Percentiles rank a stretch among this genome's conserved stretches.
These are phyloP conservation scores for Crithidia acanthocephali DNA, from an alignment of 208 protist species.

Conservation along the genomic window DNA sequence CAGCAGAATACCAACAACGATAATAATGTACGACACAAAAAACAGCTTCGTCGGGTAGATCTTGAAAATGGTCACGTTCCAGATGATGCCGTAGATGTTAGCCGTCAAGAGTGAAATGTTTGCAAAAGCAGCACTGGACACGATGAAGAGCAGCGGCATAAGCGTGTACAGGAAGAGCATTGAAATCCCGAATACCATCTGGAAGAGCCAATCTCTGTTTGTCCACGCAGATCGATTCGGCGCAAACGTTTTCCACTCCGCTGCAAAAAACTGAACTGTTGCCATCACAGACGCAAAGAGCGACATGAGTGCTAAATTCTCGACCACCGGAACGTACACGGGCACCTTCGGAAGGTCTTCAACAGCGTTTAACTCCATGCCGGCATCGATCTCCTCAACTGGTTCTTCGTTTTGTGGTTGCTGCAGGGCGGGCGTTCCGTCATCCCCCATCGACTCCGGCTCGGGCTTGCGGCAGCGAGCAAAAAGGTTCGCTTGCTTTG, in stretches of 20 bases:
- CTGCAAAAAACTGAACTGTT: conserved; percentile 80
- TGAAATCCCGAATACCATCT: conserved; percentile 82
- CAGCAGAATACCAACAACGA: conserved; percentile 65
- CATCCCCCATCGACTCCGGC: background rate
- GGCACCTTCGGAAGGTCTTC: conserved; percentile 51
- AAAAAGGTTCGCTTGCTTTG: conserved; percentile 24
- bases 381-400: background rate
- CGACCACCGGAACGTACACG: conserved; percentile 67
- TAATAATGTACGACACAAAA: conserved; percentile 75
- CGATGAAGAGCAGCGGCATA: conserved; percentile 73
- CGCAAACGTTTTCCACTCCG: conserved; percentile 71
- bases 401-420: conserved; percentile 1
- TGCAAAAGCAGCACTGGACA: conserved; percentile 80
- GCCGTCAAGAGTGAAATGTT: conserved; percentile 82
- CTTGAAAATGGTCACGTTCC: conserved; percentile 82
- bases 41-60: conserved; percentile 76
- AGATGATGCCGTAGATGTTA: conserved; percentile 84
- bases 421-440: background rate
- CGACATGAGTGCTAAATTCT: conserved; percentile 83
- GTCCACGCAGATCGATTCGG: conserved; percentile 55
- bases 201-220: conserved; percentile 68
- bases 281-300: conserved; percentile 67
- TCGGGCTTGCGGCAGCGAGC: conserved; percentile 16
- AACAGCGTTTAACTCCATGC: conserved; percentile 11
- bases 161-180: conserved; percentile 85